phyloP scores from a whole-genome alignment of 352 stramenopile genomes.

The Pythium monospermum region DNA sequence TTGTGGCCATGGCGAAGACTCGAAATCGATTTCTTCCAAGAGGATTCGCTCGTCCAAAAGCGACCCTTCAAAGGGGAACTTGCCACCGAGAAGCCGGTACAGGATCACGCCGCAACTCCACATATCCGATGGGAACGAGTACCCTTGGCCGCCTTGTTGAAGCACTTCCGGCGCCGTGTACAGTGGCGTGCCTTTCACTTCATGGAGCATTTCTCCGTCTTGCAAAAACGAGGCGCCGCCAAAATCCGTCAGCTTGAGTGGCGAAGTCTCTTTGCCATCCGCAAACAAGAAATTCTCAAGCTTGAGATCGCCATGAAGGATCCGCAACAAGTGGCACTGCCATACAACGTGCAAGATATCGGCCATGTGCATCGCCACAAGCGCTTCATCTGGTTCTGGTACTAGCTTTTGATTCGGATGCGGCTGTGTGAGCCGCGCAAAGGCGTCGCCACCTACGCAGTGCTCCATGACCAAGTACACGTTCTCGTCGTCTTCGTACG shows the following conservation, averaged over 20 bases:
- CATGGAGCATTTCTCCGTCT: constrained; percentile 32
- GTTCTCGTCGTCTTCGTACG: constrained; percentile 65
- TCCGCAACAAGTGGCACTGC: constrained; percentile 71
- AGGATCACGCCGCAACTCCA: constrained; percentile 81
- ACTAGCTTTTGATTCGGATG: neutral
- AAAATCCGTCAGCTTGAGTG: constrained; percentile 79
- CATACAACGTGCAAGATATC: constrained; percentile 77
- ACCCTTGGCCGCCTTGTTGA: constrained; percentile 23
- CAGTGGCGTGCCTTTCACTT: constrained; percentile 60
- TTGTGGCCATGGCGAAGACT: constrained; percentile 36
- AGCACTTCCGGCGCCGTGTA: constrained; percentile 77
- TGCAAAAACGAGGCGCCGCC: constrained; percentile 55
- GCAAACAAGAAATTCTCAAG: constrained; percentile 82
- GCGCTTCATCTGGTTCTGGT: constrained; percentile 28
- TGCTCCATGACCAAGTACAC: constrained; percentile 82
- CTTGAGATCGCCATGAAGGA: constrained; percentile 73
- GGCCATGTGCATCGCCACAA: constrained; percentile 59
- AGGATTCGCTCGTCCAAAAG: constrained; percentile 65
- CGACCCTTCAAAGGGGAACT: constrained; percentile 57
- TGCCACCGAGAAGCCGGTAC: constrained; percentile 54
- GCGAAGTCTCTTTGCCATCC: constrained; percentile 45
- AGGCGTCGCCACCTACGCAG: constrained; percentile 64
- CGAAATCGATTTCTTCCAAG: constrained; percentile 50
- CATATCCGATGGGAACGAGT: constrained; percentile 67
- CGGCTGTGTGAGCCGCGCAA: constrained; percentile 25